These are phyloP conservation scores for Echeveria elegans DNA, from an alignment of 164 flowering plant species.

Conservation along the genomic window DNA sequence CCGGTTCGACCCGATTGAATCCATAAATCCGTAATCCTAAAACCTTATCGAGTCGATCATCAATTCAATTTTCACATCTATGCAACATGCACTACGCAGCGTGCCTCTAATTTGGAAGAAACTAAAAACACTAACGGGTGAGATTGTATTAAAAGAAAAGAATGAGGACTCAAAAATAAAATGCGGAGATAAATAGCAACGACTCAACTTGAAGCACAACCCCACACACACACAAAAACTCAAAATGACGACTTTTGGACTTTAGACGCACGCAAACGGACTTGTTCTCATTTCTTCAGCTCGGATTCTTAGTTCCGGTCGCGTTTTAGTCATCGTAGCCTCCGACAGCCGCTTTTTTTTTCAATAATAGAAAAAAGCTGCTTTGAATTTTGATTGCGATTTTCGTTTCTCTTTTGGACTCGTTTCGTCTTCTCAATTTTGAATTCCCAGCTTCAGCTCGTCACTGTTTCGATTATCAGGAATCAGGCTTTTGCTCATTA, in stretches of 20 bases:
- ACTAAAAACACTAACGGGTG: background rate
- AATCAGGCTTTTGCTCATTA: background rate
- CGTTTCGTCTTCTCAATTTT: background rate
- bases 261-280: conserved; percentile 1
- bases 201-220: too few relatives aligned
- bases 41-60: too few relatives aligned
- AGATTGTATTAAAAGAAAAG: background rate
- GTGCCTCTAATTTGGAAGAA: too few relatives aligned
- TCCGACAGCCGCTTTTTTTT: background rate
- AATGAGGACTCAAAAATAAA: background rate
- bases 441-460: background rate
- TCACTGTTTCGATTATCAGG: background rate
- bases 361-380: background rate
- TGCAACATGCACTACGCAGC: too few relatives aligned
- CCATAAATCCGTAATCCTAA: too few relatives aligned
- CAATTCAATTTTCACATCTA: too few relatives aligned
- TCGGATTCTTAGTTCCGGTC: background rate
- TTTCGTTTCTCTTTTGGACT: background rate
- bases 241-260: background rate
- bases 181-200: too few relatives aligned
- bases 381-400: background rate
- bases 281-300: background rate
- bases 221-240: background rate
- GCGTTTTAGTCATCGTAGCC: background rate
- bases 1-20: too few relatives aligned